Conservation (phyloP, 1,284 basidiomycete genomes). For the Microbotryum scabiosae region DNA sequence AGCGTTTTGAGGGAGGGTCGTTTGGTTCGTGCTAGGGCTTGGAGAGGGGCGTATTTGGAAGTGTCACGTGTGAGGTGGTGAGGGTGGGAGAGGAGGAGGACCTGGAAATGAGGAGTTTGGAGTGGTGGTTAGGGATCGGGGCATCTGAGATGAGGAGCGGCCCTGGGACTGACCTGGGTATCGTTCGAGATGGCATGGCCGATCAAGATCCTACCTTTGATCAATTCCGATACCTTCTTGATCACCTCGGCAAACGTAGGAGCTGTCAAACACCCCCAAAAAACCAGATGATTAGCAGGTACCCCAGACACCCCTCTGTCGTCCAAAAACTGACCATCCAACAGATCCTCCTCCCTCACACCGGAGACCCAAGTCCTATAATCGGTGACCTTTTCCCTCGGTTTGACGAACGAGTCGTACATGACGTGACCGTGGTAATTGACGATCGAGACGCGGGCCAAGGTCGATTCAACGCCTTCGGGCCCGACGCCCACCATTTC, state of each 20-base stretch:
- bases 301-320: background rate
- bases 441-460: slow-evolving; percentile 85
- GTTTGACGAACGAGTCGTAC: slow-evolving; percentile 78
- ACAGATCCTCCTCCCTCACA: slow-evolving; percentile 66
- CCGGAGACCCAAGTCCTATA: slow-evolving; percentile 90
- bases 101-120: slow-evolving; percentile 45
- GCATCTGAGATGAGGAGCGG: background rate
- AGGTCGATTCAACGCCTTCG: slow-evolving; percentile 66
- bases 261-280: slow-evolving; percentile 45
- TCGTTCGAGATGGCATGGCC: slow-evolving; percentile 93
- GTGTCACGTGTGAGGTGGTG: slow-evolving; percentile 72
- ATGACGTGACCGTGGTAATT: slow-evolving; percentile 77
- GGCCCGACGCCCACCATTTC: slow-evolving; percentile 96
- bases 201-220: slow-evolving; percentile 75
- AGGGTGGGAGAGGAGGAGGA: slow-evolving; percentile 83
- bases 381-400: slow-evolving; percentile 82
- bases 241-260: slow-evolving; percentile 74
- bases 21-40: slow-evolving; percentile 51
- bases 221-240: slow-evolving; percentile 63
- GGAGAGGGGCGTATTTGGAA: slow-evolving; percentile 50
- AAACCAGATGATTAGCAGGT: background rate
- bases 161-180: slow-evolving; percentile 54
- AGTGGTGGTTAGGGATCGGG: background rate
- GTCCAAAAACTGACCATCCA: slow-evolving; percentile 47
- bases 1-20: slow-evolving; percentile 71